Conservation (phyloP, 2,329 filamentous ascomycete species). For the Graphiopsis chlorocephala region DNA sequence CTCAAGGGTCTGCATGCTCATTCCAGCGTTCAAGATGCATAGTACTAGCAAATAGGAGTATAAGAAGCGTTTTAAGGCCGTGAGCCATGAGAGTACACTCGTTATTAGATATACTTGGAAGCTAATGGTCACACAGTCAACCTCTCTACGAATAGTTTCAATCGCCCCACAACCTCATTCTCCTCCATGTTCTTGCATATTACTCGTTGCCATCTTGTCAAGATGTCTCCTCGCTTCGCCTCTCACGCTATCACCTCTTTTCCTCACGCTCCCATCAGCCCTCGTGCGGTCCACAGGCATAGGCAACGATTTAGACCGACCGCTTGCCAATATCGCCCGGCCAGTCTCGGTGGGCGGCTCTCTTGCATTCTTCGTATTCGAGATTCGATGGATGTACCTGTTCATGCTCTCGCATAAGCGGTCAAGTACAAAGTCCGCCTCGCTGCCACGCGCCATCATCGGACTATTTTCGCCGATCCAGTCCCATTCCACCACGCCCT, state of each 20-base stretch:
- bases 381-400: slow-evolving; percentile 38
- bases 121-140: neutral
- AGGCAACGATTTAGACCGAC: slow-evolving; percentile 3
- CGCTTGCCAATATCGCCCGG: slow-evolving; percentile 4
- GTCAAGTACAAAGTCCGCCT: slow-evolving; percentile 67
- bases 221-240: neutral
- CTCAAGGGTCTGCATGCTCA: neutral
- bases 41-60: too few relatives aligned
- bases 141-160: neutral
- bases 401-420: slow-evolving; percentile 63
- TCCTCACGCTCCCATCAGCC: neutral
- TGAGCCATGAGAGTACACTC: too few relatives aligned
- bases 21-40: too few relatives aligned
- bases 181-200: neutral
- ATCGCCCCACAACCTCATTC: neutral
- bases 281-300: slow-evolving; percentile 3
- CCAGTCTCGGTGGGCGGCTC: neutral
- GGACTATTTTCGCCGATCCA: slow-evolving; percentile 70
- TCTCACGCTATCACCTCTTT: neutral
- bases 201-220: neutral
- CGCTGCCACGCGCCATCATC: slow-evolving; percentile 60
- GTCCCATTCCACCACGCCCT: slow-evolving; percentile 65
- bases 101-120: neutral
- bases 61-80: too few relatives aligned
- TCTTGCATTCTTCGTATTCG: neutral